phyloP scores from a whole-genome alignment of 352 stramenopile species.

The Pythium aphanidermatum region DNA sequence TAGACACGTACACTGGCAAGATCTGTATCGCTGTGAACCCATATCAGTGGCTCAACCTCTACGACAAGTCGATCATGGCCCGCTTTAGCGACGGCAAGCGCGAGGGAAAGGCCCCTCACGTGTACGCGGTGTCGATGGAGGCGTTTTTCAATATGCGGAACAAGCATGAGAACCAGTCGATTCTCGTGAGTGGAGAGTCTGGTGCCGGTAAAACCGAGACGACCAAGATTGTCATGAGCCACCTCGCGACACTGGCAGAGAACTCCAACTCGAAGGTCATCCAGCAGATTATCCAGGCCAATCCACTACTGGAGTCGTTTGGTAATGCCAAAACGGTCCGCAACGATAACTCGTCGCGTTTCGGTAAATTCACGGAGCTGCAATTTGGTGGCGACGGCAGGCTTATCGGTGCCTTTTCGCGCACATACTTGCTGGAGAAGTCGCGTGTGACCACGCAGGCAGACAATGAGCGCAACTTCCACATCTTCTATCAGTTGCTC shows the following conservation, averaged over 20 bases:
- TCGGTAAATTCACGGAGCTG: slow-evolving; percentile 85
- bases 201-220: slow-evolving; percentile 96
- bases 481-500: slow-evolving; percentile 93
- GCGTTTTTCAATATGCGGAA: slow-evolving; percentile 78
- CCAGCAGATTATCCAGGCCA: slow-evolving; percentile 93
- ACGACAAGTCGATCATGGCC: slow-evolving; percentile 65
- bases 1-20: slow-evolving; percentile 82
- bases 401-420: slow-evolving; percentile 73
- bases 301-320: slow-evolving; percentile 83
- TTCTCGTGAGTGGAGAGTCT: slow-evolving; percentile 93
- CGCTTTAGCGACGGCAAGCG: slow-evolving; percentile 67
- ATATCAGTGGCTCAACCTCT: slow-evolving; percentile 84
- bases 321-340: slow-evolving; percentile 83
- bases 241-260: slow-evolving; percentile 83
- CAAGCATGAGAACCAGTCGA: slow-evolving; percentile 88
- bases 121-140: slow-evolving; percentile 86
- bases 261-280: slow-evolving; percentile 88
- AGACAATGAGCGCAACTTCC: slow-evolving; percentile 88
- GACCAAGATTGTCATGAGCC: slow-evolving; percentile 95
- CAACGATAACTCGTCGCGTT: slow-evolving; percentile 84
- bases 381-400: slow-evolving; percentile 70
- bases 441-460: slow-evolving; percentile 86
- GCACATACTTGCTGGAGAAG: slow-evolving; percentile 92
- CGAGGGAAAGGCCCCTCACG: slow-evolving; percentile 71
- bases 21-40: slow-evolving; percentile 88